A percentile compares a stretch with the other conserved stretches of the same genome.
Evolutionary conservation across 345 rosid genomes (phyloP).

Genomic region (Rhizophora apiculata): DNA sequence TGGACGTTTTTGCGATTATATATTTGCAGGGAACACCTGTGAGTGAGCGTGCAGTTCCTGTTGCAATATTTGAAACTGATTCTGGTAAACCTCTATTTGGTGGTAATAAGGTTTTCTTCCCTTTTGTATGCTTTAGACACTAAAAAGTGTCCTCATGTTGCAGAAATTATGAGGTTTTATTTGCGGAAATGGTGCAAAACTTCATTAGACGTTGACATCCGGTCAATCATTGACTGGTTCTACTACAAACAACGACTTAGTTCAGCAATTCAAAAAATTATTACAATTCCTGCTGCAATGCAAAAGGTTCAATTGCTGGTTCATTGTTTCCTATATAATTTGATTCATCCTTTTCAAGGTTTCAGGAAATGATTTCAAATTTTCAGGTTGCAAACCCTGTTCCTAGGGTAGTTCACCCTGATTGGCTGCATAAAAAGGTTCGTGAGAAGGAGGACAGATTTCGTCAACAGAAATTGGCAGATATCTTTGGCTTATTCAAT

Average conservation of each 20-base stretch:
- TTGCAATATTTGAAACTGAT: conserved; percentile 90
- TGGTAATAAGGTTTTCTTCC: conserved; percentile 11
- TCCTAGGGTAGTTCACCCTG: conserved; percentile 94
- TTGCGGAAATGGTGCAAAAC: conserved; percentile 93
- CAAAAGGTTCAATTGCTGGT: conserved; percentile 64
- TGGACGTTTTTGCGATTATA: conserved; percentile 19
- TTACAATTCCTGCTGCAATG: conserved; percentile 99
- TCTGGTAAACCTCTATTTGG: conserved; percentile 46
- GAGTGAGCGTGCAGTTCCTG: conserved; percentile 98
- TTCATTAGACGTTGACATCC: conserved; percentile 60
- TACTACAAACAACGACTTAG: conserved; percentile 92
- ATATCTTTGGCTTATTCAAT: conserved; percentile 49
- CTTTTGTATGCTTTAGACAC: conserved; percentile 14
- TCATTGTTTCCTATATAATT: conserved; percentile 9
- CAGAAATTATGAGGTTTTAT: conserved; percentile 74
- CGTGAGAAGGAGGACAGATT: conserved; percentile 90
- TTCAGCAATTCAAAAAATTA: conserved; percentile 87
- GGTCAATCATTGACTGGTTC: conserved; percentile 90
- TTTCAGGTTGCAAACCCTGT: conserved; percentile 89
- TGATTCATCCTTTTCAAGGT: conserved; percentile 16
- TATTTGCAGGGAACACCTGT: conserved; percentile 79
- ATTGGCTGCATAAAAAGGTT: conserved; percentile 94
- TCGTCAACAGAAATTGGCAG: conserved; percentile 78
- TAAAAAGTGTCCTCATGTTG: conserved; percentile 21
- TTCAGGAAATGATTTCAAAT: conserved; percentile 21